phyloP scores from a whole-genome alignment of 805 yeast genomes.

The Saturnispora kantuleensis region DNA sequence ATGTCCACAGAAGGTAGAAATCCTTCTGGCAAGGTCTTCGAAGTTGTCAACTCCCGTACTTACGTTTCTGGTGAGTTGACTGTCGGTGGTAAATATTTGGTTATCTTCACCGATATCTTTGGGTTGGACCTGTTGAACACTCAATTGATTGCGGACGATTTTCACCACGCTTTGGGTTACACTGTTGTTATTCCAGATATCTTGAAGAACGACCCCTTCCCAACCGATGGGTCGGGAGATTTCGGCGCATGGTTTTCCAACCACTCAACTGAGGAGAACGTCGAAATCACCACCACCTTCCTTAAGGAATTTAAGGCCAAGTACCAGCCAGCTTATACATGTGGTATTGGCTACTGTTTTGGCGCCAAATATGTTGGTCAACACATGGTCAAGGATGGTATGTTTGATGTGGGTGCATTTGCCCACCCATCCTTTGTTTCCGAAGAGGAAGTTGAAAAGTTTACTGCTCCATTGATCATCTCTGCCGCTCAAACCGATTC shows the following conservation, averaged over 20 bases:
- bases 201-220: constrained; percentile 44
- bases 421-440: constrained; percentile 79
- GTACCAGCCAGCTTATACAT: constrained; percentile 36
- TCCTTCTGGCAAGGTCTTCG: constrained; percentile 34
- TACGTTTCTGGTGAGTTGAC: constrained; percentile 39
- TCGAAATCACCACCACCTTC: constrained; percentile 40
- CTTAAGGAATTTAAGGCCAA: constrained; percentile 35
- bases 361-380: constrained; percentile 68
- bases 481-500: constrained; percentile 67
- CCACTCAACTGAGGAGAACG: constrained; percentile 33
- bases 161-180: constrained; percentile 48
- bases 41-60: constrained; percentile 34
- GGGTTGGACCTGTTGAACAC: constrained; percentile 54
- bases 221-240: constrained; percentile 14
- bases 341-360: constrained; percentile 70
- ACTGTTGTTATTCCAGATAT: constrained; percentile 72
- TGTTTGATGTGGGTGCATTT: constrained; percentile 49
- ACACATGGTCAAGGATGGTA: constrained; percentile 32
- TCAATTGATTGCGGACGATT: constrained; percentile 53
- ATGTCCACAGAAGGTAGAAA: constrained; percentile 27
- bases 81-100: constrained; percentile 36
- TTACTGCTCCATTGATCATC: constrained; percentile 55
- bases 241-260: constrained; percentile 36
- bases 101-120: constrained; percentile 59
- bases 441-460: constrained; percentile 51